Base-by-base conservation (phyloP, 306 rosid species). In the Neltuma alba region DNA sequence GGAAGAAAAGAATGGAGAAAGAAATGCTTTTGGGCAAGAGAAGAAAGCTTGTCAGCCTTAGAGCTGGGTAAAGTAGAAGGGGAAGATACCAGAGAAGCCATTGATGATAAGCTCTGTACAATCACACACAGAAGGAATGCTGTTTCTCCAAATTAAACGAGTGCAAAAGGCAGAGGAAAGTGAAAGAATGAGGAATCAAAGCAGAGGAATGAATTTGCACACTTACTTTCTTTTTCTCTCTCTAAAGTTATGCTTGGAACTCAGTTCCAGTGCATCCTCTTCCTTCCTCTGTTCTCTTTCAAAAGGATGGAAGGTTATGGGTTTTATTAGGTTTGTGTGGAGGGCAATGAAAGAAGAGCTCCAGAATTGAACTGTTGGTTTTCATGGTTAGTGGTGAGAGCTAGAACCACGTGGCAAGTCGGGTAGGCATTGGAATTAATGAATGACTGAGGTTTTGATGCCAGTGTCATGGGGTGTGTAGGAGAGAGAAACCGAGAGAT, bases 1-100 rank as follows among this genome's bases (percentile, higher is more conserved):
- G 99, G 99, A 38, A 93, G 94, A 60, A 91, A 88, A 21, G 99
- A 95, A 64, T 92, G 99, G 58, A 93, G 98, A 68, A 96, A 91
- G 81, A 84, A 87, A 23, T 91, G 97, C 48, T 76, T 96, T 67
- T 84, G 89, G 42, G 97, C 72, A 37, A 91, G 76, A 21, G 96
- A 86, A 60, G 92, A 93, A 57, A 91, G 87, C 41, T 89, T 87
- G 65, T 92, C 97, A 58, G 84, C 47, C 70, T 89, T 95, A 4
- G 97, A 84, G 55, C 78, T 83, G 31, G 95, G 81, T 45, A 95
- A 37, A 38, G 92, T 91, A 78, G 92, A 91, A 25, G 92, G 84
- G 11, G 96, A 90, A 36, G 92, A 90, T 8, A 96, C 89, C 21
- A 93, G 61, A 63, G 94, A 96, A 83, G 98, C 96, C 99, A 96